A percentile compares a stretch with the other conserved stretches of the same genome.
phyloP scores from a whole-genome alignment of 2,329 filamentous ascomycete genomes.

The Hansfordia pulvinata region DNA sequence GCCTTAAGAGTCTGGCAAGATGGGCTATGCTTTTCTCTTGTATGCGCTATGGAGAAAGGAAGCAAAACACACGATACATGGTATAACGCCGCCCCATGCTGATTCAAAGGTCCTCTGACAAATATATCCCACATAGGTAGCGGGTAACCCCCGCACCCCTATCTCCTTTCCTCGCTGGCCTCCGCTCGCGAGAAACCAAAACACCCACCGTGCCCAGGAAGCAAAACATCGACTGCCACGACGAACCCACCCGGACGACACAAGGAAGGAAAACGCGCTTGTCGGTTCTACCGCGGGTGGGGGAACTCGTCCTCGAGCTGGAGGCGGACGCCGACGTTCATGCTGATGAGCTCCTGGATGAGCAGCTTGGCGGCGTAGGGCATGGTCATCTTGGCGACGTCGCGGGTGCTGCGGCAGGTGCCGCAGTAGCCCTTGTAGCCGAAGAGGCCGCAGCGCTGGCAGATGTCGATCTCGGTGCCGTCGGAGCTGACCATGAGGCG shows the following conservation, averaged over 20 bases:
- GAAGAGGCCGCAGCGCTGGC: conserved; percentile 87
- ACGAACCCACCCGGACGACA: too few species aligned
- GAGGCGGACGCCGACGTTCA: conserved; percentile 93
- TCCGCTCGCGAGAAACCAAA: not conserved
- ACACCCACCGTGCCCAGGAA: too few species aligned
- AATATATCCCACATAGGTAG: too few species aligned
- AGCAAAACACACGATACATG: conserved; percentile 4
- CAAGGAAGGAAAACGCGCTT: too few species aligned
- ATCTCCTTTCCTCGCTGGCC: too few species aligned
- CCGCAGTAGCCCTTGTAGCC: conserved; percentile 93
- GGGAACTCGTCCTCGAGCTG: conserved; percentile 93
- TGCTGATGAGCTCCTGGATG: conserved; percentile 90
- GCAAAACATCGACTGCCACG: too few species aligned
- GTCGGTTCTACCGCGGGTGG: conserved; percentile 33
- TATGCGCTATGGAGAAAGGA: not conserved
- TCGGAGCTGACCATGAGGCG: conserved; percentile 91
- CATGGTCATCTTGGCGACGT: conserved; percentile 87
- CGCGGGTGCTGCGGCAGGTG: conserved; percentile 73
- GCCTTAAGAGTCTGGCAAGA: too few species aligned
- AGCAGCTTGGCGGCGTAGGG: conserved; percentile 94
- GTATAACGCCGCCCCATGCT: conserved; percentile 12
- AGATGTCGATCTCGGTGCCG: conserved; percentile 83
- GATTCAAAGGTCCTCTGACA: too few species aligned
- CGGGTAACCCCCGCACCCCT: too few species aligned
- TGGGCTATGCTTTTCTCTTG: conserved; percentile 7